phyloP scores from a whole-genome alignment of 371 early-diverging fungal species.

The Batkoa obscura region DNA sequence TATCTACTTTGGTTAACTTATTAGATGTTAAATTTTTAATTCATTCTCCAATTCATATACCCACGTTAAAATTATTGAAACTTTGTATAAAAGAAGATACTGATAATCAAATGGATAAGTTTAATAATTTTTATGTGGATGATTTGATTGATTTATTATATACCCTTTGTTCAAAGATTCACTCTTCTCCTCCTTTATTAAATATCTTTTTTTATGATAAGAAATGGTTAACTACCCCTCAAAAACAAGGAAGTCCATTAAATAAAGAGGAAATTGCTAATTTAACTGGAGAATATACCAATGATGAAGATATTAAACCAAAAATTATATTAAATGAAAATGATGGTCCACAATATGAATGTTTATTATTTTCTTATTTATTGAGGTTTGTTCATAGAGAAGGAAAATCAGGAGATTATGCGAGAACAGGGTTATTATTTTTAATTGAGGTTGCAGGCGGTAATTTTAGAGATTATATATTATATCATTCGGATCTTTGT shows the following conservation, averaged over 20 bases:
- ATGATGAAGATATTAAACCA: constrained; percentile 5
- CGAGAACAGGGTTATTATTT: constrained; percentile 73
- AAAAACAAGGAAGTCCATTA: constrained; percentile 14
- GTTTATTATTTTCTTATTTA: constrained; percentile 67
- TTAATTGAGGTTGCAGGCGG: constrained; percentile 64
- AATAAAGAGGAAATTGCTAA: too few species aligned
- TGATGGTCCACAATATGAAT: constrained; percentile 46
- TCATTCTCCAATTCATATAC: constrained; percentile 75
- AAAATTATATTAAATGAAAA: not conserved
- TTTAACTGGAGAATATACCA: constrained; percentile 3
- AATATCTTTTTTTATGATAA: constrained; percentile 79
- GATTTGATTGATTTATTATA: constrained; percentile 77
- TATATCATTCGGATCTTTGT: constrained; percentile 55
- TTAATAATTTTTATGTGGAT: constrained; percentile 34
- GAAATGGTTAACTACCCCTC: constrained; percentile 47
- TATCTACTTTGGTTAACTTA: constrained; percentile 66
- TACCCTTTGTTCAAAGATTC: constrained; percentile 74
- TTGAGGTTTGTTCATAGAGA: constrained; percentile 71
- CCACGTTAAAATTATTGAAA: constrained; percentile 56
- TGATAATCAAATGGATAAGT: constrained; percentile 11
- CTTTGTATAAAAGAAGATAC: constrained; percentile 42
- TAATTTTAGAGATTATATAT: constrained; percentile 56
- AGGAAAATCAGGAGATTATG: constrained; percentile 71
- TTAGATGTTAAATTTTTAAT: constrained; percentile 74
- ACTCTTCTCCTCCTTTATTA: constrained; percentile 67